Evolutionary conservation across 495 filamentous ascomycete species (phyloP).

Genomic region (Xylaria scruposa): DNA sequence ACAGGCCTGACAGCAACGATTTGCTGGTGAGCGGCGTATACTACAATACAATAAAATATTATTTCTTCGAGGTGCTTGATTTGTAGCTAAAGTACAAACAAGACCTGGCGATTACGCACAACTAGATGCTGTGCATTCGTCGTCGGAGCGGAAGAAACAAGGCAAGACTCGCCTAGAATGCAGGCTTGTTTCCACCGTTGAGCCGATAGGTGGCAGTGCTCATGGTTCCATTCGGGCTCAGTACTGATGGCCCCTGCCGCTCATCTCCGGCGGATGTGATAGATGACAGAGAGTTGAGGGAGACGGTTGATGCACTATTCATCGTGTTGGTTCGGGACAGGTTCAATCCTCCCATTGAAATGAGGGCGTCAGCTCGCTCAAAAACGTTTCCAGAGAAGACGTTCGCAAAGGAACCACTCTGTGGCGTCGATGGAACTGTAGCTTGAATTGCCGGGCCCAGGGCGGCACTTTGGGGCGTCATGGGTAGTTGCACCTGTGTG

Average conservation of each 20-base stretch:
- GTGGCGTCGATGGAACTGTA: slow-evolving; percentile 81
- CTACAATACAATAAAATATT: not conserved
- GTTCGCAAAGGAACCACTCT: slow-evolving; percentile 64
- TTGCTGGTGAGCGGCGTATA: not conserved
- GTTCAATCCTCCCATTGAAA: slow-evolving; percentile 61
- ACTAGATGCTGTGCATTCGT: slow-evolving; percentile 28
- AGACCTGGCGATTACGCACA: not conserved
- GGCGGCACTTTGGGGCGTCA: slow-evolving; percentile 81
- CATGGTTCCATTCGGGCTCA: slow-evolving; percentile 45
- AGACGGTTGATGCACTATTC: slow-evolving; percentile 48
- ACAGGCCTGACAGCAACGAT: not conserved
- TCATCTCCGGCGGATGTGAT: slow-evolving; percentile 40
- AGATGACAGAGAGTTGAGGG: slow-evolving; percentile 52
- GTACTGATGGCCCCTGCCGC: slow-evolving; percentile 42
- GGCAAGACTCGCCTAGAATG: slow-evolving; percentile 40
- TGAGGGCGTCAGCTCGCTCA: slow-evolving; percentile 73
- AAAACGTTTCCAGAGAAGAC: slow-evolving; percentile 76
- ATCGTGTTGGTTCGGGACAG: slow-evolving; percentile 54
- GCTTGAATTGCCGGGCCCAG: slow-evolving; percentile 88
- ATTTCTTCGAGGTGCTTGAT: not conserved
- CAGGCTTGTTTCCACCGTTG: slow-evolving; percentile 42
- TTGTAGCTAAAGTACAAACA: not conserved
- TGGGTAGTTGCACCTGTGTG: slow-evolving; percentile 52
- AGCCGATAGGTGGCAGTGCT: slow-evolving; percentile 34
- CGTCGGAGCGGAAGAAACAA: slow-evolving; percentile 25